phyloP scores from a whole-genome alignment of 257 asterid genomes.

The Primulina eburnea region DNA sequence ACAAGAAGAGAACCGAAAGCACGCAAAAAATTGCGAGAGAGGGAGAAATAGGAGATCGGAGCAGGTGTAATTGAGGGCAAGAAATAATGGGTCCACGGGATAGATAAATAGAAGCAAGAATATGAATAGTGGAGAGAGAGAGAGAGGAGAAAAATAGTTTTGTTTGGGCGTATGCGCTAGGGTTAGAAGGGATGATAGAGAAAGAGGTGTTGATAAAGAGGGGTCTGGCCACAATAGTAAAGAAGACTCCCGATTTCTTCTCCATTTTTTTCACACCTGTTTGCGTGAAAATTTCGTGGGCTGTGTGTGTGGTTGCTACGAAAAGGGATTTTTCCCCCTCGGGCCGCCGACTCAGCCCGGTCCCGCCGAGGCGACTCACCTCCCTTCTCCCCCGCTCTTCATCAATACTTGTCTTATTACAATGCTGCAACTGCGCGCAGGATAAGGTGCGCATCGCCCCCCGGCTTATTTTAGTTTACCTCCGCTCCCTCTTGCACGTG shows the following conservation, averaged over 20 bases:
- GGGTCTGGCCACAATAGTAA: constrained; percentile 37
- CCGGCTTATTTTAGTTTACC: constrained; percentile 33
- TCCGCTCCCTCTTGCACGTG: constrained; percentile 21
- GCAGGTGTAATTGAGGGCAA: constrained; percentile 26
- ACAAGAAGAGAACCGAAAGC: constrained; percentile 11
- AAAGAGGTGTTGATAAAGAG: constrained; percentile 33
- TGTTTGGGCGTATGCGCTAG: constrained; percentile 43
- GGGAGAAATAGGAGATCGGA: constrained; percentile 7
- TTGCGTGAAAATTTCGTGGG: constrained; percentile 27
- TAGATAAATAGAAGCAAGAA: constrained; percentile 21
- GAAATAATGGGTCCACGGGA: constrained; percentile 33
- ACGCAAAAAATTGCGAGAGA: constrained; percentile 13
- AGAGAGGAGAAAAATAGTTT: constrained; percentile 20
- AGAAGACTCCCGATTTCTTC: constrained; percentile 68
- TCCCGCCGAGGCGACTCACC: constrained; percentile 51
- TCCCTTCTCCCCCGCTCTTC: constrained; percentile 28
- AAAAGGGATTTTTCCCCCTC: constrained; percentile 35
- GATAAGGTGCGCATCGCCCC: constrained; percentile 22
- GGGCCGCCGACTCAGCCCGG: constrained; percentile 38
- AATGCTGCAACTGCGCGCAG: constrained; percentile 65
- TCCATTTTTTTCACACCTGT: constrained; percentile 63
- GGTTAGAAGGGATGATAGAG: constrained; percentile 38
- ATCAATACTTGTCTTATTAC: constrained; percentile 20
- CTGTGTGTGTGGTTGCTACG: constrained; percentile 31
- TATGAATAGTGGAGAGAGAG: constrained; percentile 26